Evolutionary conservation across 805 yeast genomes (phyloP).

Genomic region (Ogataea degrootiae): DNA sequence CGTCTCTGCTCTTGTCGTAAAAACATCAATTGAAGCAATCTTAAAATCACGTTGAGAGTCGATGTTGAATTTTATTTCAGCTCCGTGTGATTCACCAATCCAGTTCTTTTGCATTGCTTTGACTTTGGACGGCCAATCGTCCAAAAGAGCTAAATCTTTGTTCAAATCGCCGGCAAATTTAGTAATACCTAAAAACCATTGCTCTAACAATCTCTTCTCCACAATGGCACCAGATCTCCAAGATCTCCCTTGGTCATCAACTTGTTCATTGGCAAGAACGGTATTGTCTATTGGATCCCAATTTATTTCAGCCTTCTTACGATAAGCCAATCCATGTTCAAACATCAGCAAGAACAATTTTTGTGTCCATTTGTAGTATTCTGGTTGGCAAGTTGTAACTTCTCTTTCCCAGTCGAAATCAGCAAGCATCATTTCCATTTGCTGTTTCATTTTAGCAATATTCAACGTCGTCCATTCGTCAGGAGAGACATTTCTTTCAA

Average conservation of each 20-base stretch:
- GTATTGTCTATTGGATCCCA: slow-evolving; percentile 98
- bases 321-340: slow-evolving; percentile 78
- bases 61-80: slow-evolving; percentile 52
- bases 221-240: slow-evolving; percentile 98
- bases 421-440: slow-evolving; percentile 71
- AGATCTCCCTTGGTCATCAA: slow-evolving; percentile 82
- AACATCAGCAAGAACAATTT: slow-evolving; percentile 69
- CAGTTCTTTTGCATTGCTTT: slow-evolving; percentile 88
- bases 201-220: slow-evolving; percentile 74
- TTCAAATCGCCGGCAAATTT: slow-evolving; percentile 66
- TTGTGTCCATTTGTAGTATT: slow-evolving; percentile 91
- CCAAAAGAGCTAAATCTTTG: slow-evolving; percentile 55
- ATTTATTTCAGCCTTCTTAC: slow-evolving; percentile 82
- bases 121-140: slow-evolving; percentile 85
- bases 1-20: slow-evolving; percentile 91
- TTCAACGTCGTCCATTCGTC: slow-evolving; percentile 77
- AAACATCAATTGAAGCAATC: slow-evolving; percentile 41
- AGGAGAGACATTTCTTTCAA: slow-evolving; percentile 77
- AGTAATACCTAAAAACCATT: slow-evolving; percentile 93
- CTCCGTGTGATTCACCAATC: slow-evolving; percentile 88
- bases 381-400: slow-evolving; percentile 78
- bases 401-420: slow-evolving; percentile 95
- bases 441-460: slow-evolving; percentile 80
- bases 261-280: slow-evolving; percentile 95
- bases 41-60: slow-evolving; percentile 13